Base-by-base conservation (phyloP, 495 filamentous ascomycete genomes). In the Poronia punctata region DNA sequence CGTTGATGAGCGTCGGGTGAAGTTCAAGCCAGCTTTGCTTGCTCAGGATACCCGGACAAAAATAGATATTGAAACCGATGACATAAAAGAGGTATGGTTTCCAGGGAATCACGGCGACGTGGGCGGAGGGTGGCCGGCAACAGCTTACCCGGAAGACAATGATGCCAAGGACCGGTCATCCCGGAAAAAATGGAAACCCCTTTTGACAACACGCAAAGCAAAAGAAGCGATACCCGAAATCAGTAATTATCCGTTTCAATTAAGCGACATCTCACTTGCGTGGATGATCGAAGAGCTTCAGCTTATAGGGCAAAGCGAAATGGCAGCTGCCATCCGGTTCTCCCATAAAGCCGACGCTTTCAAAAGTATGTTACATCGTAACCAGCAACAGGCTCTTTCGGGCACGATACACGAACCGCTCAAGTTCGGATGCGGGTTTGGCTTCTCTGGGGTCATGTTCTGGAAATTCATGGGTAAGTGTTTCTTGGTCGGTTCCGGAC, bases 1-100 rank as follows among this genome's bases (percentile, higher is more conserved):
- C 2, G 61, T 69, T 32, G 68, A 72, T 21, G 68, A 72, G 41
- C 59, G 66, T 23, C 59, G 68, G 0, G 60, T 65, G 24, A 70
- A 71, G 38, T 72, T 72, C 49, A 57, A 54, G 48, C 46, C 50
- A 1, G 54, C 54, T 30, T 38, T 57, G 29, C 38, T 57, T 7
- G 48, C 54, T 10, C 54, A 57, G 32, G 54, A 57, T 16, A 54
- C 49, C 23, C 54, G 47, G 4, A 25, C 39, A n/a, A 34, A 48
- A 15, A 23, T 38, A 30, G 15, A 33, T 23, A 12, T 45, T 6
- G 26, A 28, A 20, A 44, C 49, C 3, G 49, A 60, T 18, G 57
- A 62, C 14, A 40, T 60, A 29, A 55, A 62, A 25, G 56, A 62
- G 14, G 51, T 57, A 14, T 60, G 59, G 50, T 56, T 56, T 20